Percentiles rank a stretch among this genome's conserved stretches.
These are phyloP conservation scores for Arabidopsis lyrata DNA, from an alignment of 441 rosid genomes.

Conservation along the genomic window DNA sequence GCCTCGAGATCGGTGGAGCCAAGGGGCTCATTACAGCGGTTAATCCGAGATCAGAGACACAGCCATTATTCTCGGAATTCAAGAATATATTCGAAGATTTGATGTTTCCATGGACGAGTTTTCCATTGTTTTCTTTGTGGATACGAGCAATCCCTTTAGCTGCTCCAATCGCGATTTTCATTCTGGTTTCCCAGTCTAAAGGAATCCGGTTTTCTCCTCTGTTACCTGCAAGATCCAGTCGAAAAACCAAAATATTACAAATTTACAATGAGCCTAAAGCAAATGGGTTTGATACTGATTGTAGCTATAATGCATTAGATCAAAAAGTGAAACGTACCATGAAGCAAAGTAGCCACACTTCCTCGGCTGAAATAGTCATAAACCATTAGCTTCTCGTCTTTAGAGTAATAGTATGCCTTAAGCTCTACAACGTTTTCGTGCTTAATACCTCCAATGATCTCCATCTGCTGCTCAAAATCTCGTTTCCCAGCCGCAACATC, in stretches of 20 bases:
- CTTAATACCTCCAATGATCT: conserved; percentile 71
- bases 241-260: background rate
- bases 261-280: background rate
- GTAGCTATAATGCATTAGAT: background rate
- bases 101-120: conserved; percentile 87
- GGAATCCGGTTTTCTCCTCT: conserved; percentile 71
- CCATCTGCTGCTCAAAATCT: conserved; percentile 97
- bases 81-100: conserved; percentile 91
- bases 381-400: conserved; percentile 97
- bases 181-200: conserved; percentile 83
- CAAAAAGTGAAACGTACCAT: conserved; percentile 59
- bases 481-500: conserved; percentile 82
- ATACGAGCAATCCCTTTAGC: conserved; percentile 84
- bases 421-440: conserved; percentile 87
- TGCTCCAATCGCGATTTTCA: conserved; percentile 79
- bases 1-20: conserved; percentile 72
- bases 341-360: conserved; percentile 79
- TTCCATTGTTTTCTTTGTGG: conserved; percentile 77
- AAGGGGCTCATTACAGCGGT: conserved; percentile 73
- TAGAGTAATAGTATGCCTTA: conserved; percentile 88
- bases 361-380: conserved; percentile 77
- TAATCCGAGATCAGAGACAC: conserved; percentile 81
- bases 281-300: too few species aligned
- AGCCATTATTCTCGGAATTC: conserved; percentile 61
- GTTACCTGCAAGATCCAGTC: conserved; percentile 56